Conservation (phyloP, 352 stramenopile species). For the Elongisporangium undulatum region DNA sequence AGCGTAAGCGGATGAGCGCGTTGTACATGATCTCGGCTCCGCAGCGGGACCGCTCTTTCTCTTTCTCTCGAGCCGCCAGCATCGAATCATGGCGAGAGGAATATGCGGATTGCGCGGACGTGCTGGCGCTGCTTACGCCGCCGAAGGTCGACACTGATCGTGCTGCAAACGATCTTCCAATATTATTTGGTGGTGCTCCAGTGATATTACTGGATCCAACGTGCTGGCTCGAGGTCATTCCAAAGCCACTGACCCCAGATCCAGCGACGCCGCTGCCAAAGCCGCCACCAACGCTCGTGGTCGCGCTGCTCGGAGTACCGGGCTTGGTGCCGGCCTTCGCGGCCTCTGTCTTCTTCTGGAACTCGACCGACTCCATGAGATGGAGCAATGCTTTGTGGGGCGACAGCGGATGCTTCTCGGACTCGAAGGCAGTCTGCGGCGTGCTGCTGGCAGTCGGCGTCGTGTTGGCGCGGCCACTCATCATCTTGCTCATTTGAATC, state of each 20-base stretch:
- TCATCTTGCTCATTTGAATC: constrained; percentile 15
- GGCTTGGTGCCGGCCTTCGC: constrained; percentile 1
- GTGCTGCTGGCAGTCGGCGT: constrained; percentile 8
- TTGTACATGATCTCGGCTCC: constrained; percentile 73
- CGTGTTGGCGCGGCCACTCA: constrained; percentile 8
- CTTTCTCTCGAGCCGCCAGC: constrained; percentile 19
- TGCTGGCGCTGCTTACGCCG: constrained; percentile 10
- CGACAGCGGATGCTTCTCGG: constrained; percentile 28
- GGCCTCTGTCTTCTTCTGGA: constrained; percentile 11
- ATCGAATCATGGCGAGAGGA: not conserved
- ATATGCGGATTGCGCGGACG: constrained; percentile 12
- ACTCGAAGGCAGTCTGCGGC: constrained; percentile 1
- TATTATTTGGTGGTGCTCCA: constrained; percentile 5
- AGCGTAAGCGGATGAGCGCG: constrained; percentile 51
- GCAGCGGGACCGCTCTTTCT: constrained; percentile 53
- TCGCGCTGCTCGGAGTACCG: constrained; percentile 4
- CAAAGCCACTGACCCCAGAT: constrained; percentile 3
- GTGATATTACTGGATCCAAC: constrained; percentile 12
- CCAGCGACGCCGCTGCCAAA: not conserved
- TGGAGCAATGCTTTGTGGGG: constrained; percentile 59
- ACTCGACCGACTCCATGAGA: constrained; percentile 49
- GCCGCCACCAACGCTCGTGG: not conserved
- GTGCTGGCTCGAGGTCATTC: constrained; percentile 5
- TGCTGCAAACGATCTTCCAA: not conserved
- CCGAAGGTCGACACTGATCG: not conserved